Conservation (phyloP, 129 eudicot species). For the Lactuca saligna region DNA sequence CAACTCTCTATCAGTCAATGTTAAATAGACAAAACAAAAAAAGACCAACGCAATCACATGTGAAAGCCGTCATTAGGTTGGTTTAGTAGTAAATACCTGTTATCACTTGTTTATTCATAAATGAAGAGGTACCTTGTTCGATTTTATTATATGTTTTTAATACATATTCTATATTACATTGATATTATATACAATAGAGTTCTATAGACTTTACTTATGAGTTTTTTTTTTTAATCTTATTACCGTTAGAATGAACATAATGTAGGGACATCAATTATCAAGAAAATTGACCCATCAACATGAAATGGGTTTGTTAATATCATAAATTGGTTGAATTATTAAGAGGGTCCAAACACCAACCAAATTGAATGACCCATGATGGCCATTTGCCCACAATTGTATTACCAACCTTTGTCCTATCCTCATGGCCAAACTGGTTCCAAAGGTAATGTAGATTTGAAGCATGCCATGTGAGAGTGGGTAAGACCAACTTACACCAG, state of each 20-base stretch:
- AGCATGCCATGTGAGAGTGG: constrained; percentile 68
- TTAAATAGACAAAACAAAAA: background rate
- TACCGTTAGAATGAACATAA: background rate
- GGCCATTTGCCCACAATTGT: constrained; percentile 25
- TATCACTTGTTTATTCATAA: background rate
- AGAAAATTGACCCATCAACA: background rate
- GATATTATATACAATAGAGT: background rate
- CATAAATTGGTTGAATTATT: constrained; percentile 26
- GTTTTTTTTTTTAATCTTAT: background rate
- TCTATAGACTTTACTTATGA: background rate
- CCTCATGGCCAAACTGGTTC: constrained; percentile 35
- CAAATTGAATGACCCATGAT: constrained; percentile 32
- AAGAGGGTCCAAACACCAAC: constrained; percentile 34
- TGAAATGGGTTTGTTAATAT: constrained; percentile 14
- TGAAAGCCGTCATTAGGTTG: background rate
- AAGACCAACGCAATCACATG: background rate
- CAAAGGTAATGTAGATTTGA: constrained; percentile 36
- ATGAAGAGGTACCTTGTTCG: background rate
- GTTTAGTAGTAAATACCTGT: background rate
- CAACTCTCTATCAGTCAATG: background rate
- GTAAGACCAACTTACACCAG: constrained; percentile 29
- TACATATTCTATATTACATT: background rate
- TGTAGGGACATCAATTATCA: background rate
- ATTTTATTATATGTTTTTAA: no score
- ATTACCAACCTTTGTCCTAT: constrained; percentile 37